Conservation (phyloP, 805 yeast genomes). For the Hemisphaericaspora nanyangensis region DNA sequence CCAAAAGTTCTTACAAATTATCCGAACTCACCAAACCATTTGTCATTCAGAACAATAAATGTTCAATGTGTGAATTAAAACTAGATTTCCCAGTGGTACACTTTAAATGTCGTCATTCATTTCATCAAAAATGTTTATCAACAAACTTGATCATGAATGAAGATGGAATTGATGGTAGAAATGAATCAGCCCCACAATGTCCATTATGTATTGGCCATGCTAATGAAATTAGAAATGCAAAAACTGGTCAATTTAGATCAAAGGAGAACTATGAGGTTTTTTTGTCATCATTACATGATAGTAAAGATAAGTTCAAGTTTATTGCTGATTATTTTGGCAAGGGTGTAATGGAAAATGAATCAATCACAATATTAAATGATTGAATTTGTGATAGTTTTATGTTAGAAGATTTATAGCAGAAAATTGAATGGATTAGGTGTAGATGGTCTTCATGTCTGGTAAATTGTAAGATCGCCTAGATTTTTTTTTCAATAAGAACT, state of each 20-base stretch:
- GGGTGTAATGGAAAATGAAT: conserved; percentile 67
- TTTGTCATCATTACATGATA: conserved; percentile 48
- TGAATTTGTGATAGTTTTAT: no score
- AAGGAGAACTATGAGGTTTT: conserved; percentile 65
- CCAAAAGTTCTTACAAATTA: conserved; percentile 51
- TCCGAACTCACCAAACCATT: conserved; percentile 42
- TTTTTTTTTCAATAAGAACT: no score
- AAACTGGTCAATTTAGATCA: conserved; percentile 56
- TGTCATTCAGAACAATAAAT: conserved; percentile 58
- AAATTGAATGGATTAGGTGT: no score
- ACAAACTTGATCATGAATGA: conserved; percentile 36
- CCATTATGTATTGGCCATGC: conserved; percentile 74
- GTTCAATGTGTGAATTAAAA: conserved; percentile 60
- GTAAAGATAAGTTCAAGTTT: conserved; percentile 65
- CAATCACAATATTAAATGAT: conserved; percentile 12
- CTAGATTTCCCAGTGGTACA: conserved; percentile 78
- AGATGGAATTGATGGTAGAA: conserved; percentile 8
- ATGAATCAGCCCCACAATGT: conserved; percentile 41
- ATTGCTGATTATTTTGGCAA: conserved; percentile 81
- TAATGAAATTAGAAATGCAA: conserved; percentile 59
- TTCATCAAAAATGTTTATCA: conserved; percentile 74
- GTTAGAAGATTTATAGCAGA: no score
- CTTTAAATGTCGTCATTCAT: conserved; percentile 83
- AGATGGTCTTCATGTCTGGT: no score
- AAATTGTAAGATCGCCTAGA: no score